Evolutionary conservation across 2,329 filamentous ascomycete species (phyloP).

Genomic region (Scopulariopsis brevicaulis): DNA sequence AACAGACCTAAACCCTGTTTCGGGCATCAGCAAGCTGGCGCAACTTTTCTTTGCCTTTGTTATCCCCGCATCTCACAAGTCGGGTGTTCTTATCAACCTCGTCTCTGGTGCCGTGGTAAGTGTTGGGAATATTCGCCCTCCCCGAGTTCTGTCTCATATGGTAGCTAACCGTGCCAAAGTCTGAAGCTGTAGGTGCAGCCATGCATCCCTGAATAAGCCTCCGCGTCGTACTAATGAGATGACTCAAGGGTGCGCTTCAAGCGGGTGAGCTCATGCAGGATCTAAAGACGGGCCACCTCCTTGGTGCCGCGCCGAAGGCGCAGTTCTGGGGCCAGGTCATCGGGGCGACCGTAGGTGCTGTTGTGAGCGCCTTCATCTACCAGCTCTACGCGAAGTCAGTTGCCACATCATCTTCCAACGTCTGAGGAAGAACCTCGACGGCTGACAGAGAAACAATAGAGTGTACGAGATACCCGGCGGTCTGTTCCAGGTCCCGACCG

Average conservation of each 20-base stretch:
- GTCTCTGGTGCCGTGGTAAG: constrained; percentile 73
- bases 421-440: not conserved
- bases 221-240: constrained; percentile 3
- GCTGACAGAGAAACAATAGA: constrained; percentile 18
- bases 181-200: constrained; percentile 22
- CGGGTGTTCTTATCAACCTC: constrained; percentile 88
- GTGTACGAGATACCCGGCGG: constrained; percentile 85
- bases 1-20: constrained; percentile 93
- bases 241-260: constrained; percentile 60
- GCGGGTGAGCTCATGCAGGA: constrained; percentile 96
- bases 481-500: constrained; percentile 87
- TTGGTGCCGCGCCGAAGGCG: constrained; percentile 84
- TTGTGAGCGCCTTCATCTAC: constrained; percentile 81
- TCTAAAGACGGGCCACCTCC: constrained; percentile 86
- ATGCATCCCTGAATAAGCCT: not conserved
- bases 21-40: constrained; percentile 90
- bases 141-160: not conserved
- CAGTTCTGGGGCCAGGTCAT: constrained; percentile 97
- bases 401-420: not conserved
- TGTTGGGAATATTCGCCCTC: not conserved
- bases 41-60: constrained; percentile 91
- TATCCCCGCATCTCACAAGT: constrained; percentile 67
- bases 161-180: constrained; percentile 13
- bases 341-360: constrained; percentile 73
- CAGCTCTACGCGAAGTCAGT: constrained; percentile 58